A percentile compares a stretch with the other conserved stretches of the same genome.
These are phyloP conservation scores for Dioszegia hungarica DNA, from an alignment of 768 basidiomycete species.

Conservation along the genomic window DNA sequence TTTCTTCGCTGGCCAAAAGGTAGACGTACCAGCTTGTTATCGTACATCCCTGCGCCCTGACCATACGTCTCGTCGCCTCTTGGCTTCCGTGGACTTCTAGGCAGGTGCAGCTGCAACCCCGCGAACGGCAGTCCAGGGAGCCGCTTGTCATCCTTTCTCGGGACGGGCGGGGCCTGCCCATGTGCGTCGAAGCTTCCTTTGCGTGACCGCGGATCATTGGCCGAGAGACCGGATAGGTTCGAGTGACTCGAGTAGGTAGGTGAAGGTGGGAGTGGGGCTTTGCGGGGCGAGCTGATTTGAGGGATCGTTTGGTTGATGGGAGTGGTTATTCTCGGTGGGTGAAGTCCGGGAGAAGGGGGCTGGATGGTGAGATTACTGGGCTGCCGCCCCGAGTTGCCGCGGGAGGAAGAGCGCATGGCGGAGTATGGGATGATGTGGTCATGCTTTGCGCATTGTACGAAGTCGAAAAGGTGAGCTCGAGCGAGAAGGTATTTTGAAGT, in stretches of 20 bases:
- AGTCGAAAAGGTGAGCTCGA: background rate
- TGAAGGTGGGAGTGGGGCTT: slow-evolving; percentile 14
- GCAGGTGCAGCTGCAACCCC: background rate
- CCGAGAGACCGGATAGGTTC: slow-evolving; percentile 9
- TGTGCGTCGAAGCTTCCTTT: slow-evolving; percentile 11
- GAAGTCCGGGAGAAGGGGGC: background rate
- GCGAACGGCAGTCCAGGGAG: slow-evolving; percentile 9
- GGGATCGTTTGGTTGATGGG: background rate
- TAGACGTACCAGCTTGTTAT: slow-evolving; percentile 44
- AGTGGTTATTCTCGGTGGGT: background rate
- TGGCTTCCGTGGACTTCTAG: slow-evolving; percentile 10
- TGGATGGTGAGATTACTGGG: background rate
- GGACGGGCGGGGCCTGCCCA: slow-evolving; percentile 11
- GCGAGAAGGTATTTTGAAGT: too few relatives aligned
- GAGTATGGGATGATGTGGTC: background rate
- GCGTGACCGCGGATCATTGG: background rate
- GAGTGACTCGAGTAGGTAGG: slow-evolving; percentile 13
- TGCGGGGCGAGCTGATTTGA: slow-evolving; percentile 6
- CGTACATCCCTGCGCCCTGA: slow-evolving; percentile 33
- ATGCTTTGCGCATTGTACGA: too few relatives aligned
- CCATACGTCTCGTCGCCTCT: slow-evolving; percentile 5
- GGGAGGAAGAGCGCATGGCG: background rate
- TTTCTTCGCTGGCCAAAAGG: background rate
- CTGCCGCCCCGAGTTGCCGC: background rate
- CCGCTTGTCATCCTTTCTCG: slow-evolving; percentile 18